These are phyloP conservation scores for Carpinus fangiana DNA, from an alignment of 306 rosid species.

Conservation along the genomic window DNA sequence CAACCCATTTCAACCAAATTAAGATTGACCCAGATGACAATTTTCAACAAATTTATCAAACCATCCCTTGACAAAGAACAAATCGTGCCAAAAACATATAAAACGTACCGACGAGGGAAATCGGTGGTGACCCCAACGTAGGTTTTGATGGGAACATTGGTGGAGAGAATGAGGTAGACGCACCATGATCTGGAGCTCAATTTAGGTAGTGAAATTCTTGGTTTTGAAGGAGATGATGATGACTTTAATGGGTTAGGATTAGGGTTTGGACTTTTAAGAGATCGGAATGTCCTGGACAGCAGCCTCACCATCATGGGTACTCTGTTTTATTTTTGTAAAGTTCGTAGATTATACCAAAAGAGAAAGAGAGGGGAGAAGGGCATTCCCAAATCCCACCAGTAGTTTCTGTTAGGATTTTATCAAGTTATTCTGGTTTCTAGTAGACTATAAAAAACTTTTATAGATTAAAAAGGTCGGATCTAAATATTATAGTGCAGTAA, in stretches of 20 bases:
- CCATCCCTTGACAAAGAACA: neutral
- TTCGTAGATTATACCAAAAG: too few relatives aligned
- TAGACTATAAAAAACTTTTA: too few relatives aligned
- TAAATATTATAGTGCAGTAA: too few relatives aligned
- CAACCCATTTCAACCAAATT: neutral
- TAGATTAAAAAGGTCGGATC: too few relatives aligned
- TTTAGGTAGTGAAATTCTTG: slow-evolving; percentile 21
- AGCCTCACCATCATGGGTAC: slow-evolving; percentile 32
- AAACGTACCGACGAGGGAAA: slow-evolving; percentile 76
- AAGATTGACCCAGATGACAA: slow-evolving; percentile 10
- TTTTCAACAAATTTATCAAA: neutral
- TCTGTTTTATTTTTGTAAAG: neutral
- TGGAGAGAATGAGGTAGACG: slow-evolving; percentile 81
- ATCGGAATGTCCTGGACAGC: slow-evolving; percentile 54
- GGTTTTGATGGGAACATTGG: slow-evolving; percentile 75
- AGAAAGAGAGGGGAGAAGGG: too few relatives aligned
- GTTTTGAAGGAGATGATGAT: slow-evolving; percentile 17
- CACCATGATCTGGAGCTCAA: slow-evolving; percentile 55
- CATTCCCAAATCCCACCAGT: too few relatives aligned
- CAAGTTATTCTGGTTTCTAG: too few relatives aligned
- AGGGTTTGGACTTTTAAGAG: slow-evolving; percentile 44
- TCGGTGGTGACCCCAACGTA: slow-evolving; percentile 81
- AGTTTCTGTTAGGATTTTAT: too few relatives aligned
- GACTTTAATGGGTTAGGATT: slow-evolving; percentile 18
- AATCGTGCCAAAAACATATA: neutral